These are phyloP conservation scores for Penicillium chermesinum DNA, from an alignment of 495 filamentous ascomycete genomes.

Conservation along the genomic window DNA sequence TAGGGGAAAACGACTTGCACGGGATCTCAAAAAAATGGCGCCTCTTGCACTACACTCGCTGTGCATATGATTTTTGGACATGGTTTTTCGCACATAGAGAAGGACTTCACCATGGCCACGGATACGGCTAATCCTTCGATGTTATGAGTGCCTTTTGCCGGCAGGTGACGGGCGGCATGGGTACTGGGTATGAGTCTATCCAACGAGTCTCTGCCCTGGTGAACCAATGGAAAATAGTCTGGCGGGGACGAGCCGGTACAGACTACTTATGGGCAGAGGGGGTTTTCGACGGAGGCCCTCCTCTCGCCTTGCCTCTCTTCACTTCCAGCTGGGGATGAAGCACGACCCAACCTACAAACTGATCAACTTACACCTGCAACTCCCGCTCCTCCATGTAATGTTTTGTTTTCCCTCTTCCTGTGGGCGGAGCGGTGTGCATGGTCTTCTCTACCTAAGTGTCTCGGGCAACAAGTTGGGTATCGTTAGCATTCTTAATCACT, in stretches of 20 bases:
- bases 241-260: conserved; percentile 1
- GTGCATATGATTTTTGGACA: conserved; percentile 33
- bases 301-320: conserved; percentile 8
- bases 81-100: conserved; percentile 33
- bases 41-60: conserved; percentile 43
- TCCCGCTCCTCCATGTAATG: conserved; percentile 12
- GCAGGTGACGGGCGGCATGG: conserved; percentile 19
- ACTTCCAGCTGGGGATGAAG: conserved; percentile 13
- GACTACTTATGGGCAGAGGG: background rate
- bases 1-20: conserved; percentile 21
- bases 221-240: conserved; percentile 6
- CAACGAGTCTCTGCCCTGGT: background rate
- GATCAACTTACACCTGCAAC: conserved; percentile 1
- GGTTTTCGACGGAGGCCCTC: conserved; percentile 10
- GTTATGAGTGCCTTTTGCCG: conserved; percentile 15
- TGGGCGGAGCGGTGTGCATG: conserved; percentile 6
- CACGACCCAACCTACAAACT: conserved; percentile 8
- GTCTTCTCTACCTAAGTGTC: conserved; percentile 4
- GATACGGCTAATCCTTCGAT: conserved; percentile 6
- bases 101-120: conserved; percentile 7
- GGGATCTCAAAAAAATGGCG: conserved; percentile 30
- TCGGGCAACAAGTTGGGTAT: conserved; percentile 14
- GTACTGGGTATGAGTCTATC: conserved; percentile 4
- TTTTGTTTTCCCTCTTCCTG: conserved; percentile 1
- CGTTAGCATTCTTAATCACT: conserved; percentile 24